Base-by-base conservation (phyloP, 768 basidiomycete genomes). In the Lyophyllum atratum region DNA sequence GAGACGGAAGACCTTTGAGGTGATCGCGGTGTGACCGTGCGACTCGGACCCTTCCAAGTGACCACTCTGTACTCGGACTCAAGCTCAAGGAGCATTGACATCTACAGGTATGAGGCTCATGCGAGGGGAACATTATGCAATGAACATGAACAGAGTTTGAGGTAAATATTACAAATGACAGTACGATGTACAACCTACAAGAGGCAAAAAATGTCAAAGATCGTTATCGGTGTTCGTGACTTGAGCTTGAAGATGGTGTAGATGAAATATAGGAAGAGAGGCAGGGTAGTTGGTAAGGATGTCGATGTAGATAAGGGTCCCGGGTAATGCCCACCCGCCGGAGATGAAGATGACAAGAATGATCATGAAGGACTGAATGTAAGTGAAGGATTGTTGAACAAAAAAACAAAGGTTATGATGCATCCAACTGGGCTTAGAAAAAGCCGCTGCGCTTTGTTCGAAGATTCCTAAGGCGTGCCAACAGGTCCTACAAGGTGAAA, bases 381-480 rank as follows among this genome's bases (percentile, higher is more conserved):
- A 28, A 28, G 33, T 39, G 15, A 33, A 25, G 10, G 21, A 24
- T 24, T 7, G 7, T 22, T 7, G 25, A 37, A 26, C 44, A 33
- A 43, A 21, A 26, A 29, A 53, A 42, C 34, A 48, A 59, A 39
- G 22, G 43, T 24, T 29, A 46, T 29, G 40, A 48, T 49, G 40
- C 39, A 46, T 14, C 6, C 24, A 29, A n/a, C n/a, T 15, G 34
- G 26, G 2, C 28, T 62, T 56, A 69, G 49, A 62, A 62, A 45
- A 69, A 46, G 5, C 68, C 69, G 54, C 68, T 64, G 28, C 83
- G 83, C 72, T 81, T 85, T 60, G 76, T 74, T 64, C 78, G 84
- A 56, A 88, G 73, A 31, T 74, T 81, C 62, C 83, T 76, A 53
- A 88, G 73, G 53, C 76, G 81, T 56, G 78, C 73, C 59, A 84